Percentiles rank a stretch among this genome's conserved stretches.
Conservation (phyloP, 371 early-diverging fungal genomes). For the Dichotomocladium elegans region DNA sequence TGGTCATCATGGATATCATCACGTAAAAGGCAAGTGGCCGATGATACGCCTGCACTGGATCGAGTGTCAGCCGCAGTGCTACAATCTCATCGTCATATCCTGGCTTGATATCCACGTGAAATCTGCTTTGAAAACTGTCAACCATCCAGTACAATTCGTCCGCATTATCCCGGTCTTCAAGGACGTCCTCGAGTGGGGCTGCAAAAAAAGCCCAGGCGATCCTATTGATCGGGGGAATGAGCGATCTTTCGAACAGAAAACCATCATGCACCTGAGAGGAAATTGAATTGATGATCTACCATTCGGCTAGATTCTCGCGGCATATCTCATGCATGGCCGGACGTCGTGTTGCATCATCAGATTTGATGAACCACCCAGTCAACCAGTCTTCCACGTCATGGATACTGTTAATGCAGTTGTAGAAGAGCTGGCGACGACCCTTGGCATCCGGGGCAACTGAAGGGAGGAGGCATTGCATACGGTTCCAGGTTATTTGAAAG, state of each 20-base stretch:
- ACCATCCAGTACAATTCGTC: slow-evolving; percentile 46
- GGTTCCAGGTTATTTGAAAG: slow-evolving; percentile 42
- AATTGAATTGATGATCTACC: slow-evolving; percentile 21
- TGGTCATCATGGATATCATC: slow-evolving; percentile 17
- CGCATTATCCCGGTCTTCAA: slow-evolving; percentile 20
- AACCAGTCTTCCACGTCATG: slow-evolving; percentile 40
- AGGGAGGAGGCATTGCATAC: slow-evolving; percentile 33
- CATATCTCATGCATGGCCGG: slow-evolving; percentile 36
- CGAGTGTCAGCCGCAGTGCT: slow-evolving; percentile 56
- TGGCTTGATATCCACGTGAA: slow-evolving; percentile 36
- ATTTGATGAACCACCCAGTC: slow-evolving; percentile 45
- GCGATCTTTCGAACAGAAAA: no score
- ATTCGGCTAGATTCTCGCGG: slow-evolving; percentile 51
- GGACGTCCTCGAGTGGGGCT: slow-evolving; percentile 33
- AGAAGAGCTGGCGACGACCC: slow-evolving; percentile 38
- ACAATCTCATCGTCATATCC: slow-evolving; percentile 54
- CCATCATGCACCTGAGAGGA: neutral
- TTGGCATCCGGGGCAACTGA: slow-evolving; percentile 19
- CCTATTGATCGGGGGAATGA: no score
- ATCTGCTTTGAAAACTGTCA: slow-evolving; percentile 33
- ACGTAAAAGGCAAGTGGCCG: slow-evolving; percentile 62
- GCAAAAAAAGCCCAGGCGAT: slow-evolving; percentile 53
- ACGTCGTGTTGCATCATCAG: slow-evolving; percentile 19
- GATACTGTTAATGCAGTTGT: slow-evolving; percentile 37
- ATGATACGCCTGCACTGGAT: slow-evolving; percentile 62